phyloP scores from a whole-genome alignment of 176 grass and related monocot genomes.

The Urochloa ruziziensis region DNA sequence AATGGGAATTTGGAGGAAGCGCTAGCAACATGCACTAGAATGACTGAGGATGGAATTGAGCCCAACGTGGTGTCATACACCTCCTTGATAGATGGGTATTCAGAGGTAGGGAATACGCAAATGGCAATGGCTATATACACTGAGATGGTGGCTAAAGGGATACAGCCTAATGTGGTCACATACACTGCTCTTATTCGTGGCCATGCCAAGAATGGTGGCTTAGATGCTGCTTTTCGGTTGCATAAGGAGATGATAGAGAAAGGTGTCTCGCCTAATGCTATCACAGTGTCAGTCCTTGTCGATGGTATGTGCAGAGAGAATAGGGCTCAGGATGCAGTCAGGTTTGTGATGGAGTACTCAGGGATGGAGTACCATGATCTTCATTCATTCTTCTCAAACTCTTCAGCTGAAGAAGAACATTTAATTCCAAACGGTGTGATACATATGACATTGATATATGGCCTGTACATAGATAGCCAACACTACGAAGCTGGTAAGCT shows the following conservation, averaged over 20 bases:
- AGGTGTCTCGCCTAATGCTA: constrained; percentile 35
- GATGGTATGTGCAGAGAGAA: constrained; percentile 50
- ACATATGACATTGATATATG: constrained; percentile 63
- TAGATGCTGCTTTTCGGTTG: constrained; percentile 51
- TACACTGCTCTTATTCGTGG: constrained; percentile 47
- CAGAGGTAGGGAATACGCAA: constrained; percentile 44
- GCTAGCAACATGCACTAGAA: constrained; percentile 38
- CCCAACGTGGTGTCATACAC: constrained; percentile 59
- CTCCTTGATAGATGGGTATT: constrained; percentile 56
- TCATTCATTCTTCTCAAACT: constrained; percentile 8
- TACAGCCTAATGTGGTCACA: constrained; percentile 47
- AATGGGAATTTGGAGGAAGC: constrained; percentile 48
- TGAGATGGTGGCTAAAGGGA: constrained; percentile 55
- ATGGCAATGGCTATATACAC: constrained; percentile 56
- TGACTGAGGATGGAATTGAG: constrained; percentile 47
- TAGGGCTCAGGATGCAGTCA: constrained; percentile 48
- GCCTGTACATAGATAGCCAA: constrained; percentile 45
- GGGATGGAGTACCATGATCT: neutral
- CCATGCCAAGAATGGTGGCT: constrained; percentile 38
- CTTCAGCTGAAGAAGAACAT: constrained; percentile 6
- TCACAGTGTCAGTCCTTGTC: constrained; percentile 46
- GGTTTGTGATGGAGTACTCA: constrained; percentile 31
- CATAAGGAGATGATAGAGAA: constrained; percentile 55
- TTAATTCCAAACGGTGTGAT: constrained; percentile 34
- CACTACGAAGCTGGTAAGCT: constrained; percentile 38